Percentiles rank a stretch among this genome's conserved stretches.
These are phyloP conservation scores for Pythium periplocum DNA, from an alignment of 352 stramenopile genomes.

Conservation along the genomic window DNA sequence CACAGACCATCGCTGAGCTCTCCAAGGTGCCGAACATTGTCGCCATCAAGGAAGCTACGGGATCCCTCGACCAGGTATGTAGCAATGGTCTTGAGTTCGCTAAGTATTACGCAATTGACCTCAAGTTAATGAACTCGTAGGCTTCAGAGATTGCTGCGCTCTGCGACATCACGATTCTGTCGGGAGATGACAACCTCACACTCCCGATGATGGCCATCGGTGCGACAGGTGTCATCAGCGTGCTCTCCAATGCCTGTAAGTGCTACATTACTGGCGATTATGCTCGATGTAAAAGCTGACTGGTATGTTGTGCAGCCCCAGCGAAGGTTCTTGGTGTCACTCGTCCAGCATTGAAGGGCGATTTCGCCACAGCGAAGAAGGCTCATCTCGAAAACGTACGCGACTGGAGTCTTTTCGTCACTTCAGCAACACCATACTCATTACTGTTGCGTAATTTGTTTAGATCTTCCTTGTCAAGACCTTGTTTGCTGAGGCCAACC, in stretches of 20 bases:
- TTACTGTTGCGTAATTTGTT: not conserved
- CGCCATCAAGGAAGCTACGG: conserved; percentile 97
- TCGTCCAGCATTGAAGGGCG: conserved; percentile 64
- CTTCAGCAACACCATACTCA: not conserved
- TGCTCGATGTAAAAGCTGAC: not conserved
- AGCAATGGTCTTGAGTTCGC: not conserved
- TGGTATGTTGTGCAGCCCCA: conserved; percentile 37
- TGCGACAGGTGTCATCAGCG: conserved; percentile 86
- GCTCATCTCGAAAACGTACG: conserved; percentile 82
- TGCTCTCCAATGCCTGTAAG: conserved; percentile 86
- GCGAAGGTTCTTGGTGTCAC: conserved; percentile 85
- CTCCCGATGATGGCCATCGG: conserved; percentile 88
- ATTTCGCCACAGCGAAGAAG: conserved; percentile 76
- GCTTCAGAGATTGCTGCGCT: conserved; percentile 84
- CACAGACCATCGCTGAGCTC: conserved; percentile 91
- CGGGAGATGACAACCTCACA: conserved; percentile 88
- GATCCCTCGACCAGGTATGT: conserved; percentile 78
- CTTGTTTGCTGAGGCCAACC: conserved; percentile 90
- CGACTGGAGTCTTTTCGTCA: conserved; percentile 6
- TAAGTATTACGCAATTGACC: no score
- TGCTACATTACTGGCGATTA: conserved; percentile 1
- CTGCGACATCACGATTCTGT: conserved; percentile 90
- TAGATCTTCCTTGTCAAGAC: conserved; percentile 89
- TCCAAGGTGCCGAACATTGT: conserved; percentile 95
- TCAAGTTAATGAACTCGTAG: conserved; percentile 5